Percentiles rank a stretch among this genome's conserved stretches.
Conservation (phyloP, 192 early-diverging fungal genomes). For the Coemansia sp. region DNA sequence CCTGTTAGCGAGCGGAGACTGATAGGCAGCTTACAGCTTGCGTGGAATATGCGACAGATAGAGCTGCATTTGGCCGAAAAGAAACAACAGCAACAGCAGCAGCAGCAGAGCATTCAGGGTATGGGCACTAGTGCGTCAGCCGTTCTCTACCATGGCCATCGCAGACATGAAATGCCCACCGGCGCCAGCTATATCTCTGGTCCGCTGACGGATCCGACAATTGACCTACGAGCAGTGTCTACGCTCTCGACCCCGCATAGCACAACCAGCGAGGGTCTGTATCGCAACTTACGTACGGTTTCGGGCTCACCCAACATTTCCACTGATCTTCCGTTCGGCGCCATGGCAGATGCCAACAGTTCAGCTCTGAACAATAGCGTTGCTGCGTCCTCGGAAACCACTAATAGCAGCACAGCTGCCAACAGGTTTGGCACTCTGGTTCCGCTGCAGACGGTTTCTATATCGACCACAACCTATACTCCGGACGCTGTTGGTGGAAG, state of each 20-base stretch:
- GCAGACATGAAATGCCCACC: conserved; percentile 3
- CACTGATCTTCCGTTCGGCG: not conserved
- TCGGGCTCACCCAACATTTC: conserved; percentile 8
- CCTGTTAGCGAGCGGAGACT: conserved; percentile 41
- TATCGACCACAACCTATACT: not conserved
- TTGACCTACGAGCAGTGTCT: not conserved
- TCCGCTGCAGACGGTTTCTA: not conserved
- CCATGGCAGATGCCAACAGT: not conserved
- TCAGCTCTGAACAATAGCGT: not conserved
- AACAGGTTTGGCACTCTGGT: not conserved
- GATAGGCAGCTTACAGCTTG: conserved; percentile 24
- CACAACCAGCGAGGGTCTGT: conserved; percentile 32
- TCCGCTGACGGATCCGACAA: conserved; percentile 10
- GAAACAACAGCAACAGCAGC: conserved; percentile 2
- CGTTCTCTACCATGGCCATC: conserved; percentile 8
- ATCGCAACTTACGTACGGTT: conserved; percentile 29
- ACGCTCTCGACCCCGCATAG: conserved; percentile 31
- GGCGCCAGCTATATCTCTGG: conserved; percentile 5
- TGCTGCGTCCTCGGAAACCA: not conserved
- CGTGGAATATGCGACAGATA: conserved; percentile 30
- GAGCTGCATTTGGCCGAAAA: conserved; percentile 9
- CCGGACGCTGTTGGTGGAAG: not conserved
- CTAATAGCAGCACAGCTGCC: not conserved
- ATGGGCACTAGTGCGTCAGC: not conserved
- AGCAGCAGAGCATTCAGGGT: not conserved